Conservation (phyloP, 129 eudicot genomes). For the Flaveria sonorensis region DNA sequence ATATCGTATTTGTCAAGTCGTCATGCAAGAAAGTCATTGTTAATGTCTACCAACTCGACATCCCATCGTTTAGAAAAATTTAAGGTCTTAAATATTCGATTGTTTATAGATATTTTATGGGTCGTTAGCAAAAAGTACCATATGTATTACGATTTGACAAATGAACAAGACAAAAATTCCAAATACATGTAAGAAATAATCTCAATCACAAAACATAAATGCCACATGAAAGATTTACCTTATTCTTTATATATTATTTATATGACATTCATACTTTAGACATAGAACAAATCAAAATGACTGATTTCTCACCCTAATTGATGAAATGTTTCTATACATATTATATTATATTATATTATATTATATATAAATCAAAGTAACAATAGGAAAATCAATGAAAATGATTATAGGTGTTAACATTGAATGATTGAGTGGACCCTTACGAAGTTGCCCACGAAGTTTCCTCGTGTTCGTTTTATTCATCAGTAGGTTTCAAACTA, state of each 20-base stretch:
- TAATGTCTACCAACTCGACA: neutral
- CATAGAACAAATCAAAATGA: too few relatives aligned
- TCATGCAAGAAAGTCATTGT: too few relatives aligned
- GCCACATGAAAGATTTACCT: too few relatives aligned
- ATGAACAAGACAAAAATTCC: too few relatives aligned
- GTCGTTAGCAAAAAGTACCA: too few relatives aligned
- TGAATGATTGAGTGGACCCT: constrained; percentile 18
- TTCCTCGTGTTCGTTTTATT: constrained; percentile 33
- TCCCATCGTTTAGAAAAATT: neutral
- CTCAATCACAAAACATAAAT: too few relatives aligned
- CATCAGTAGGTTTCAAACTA: neutral
- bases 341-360: neutral
- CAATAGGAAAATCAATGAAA: neutral
- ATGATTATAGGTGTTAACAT: neutral
- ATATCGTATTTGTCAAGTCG: neutral
- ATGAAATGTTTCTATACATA: too few relatives aligned
- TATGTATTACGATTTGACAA: too few relatives aligned
- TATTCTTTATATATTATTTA: too few relatives aligned
- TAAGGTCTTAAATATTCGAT: neutral
- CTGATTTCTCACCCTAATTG: too few relatives aligned
- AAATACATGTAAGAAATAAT: too few relatives aligned
- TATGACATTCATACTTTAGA: too few relatives aligned
- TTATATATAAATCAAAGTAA: neutral
- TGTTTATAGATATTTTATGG: neutral
- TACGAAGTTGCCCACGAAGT: constrained; percentile 32